Conservation (phyloP, 164 flowering plant species). For the Kalanchoe fedtschenkoi region DNA sequence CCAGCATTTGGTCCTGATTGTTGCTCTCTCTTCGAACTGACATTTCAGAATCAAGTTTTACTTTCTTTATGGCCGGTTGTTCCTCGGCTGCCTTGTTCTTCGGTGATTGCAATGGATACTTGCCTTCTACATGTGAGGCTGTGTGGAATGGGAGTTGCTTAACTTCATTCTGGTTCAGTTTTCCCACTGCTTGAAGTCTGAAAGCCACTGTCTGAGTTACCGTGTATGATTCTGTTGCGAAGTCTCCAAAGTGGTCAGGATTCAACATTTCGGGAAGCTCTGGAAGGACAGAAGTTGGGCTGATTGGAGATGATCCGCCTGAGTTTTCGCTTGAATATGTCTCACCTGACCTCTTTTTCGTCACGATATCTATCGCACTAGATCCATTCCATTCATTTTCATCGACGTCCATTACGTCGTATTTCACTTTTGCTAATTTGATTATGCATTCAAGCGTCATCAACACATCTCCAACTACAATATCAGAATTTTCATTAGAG, state of each 20-base stretch:
- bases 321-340: conserved; percentile 24
- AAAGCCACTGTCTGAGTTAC: conserved; percentile 43
- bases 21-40: not conserved
- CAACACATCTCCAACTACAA: conserved; percentile 32
- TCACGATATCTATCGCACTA: conserved; percentile 12
- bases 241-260: conserved; percentile 11
- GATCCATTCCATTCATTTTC: conserved; percentile 19
- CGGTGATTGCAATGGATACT: conserved; percentile 9
- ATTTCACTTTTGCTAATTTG: conserved; percentile 38
- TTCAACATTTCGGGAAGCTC: conserved; percentile 12
- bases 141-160: conserved; percentile 48
- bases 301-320: conserved; percentile 37
- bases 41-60: conserved; percentile 9
- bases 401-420: conserved; percentile 51
- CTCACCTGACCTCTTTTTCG: conserved; percentile 16
- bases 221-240: conserved; percentile 19
- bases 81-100: conserved; percentile 8
- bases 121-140: conserved; percentile 22
- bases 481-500: not conserved
- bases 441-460: conserved; percentile 39
- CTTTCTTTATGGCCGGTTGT: conserved; percentile 11
- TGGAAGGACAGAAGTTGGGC: conserved; percentile 75
- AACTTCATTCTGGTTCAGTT: conserved; percentile 51
- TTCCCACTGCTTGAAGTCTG: conserved; percentile 53
- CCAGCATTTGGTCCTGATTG: conserved; percentile 6